phyloP scores from a whole-genome alignment of 2,329 filamentous ascomycete genomes.

The Catunica adiposa region DNA sequence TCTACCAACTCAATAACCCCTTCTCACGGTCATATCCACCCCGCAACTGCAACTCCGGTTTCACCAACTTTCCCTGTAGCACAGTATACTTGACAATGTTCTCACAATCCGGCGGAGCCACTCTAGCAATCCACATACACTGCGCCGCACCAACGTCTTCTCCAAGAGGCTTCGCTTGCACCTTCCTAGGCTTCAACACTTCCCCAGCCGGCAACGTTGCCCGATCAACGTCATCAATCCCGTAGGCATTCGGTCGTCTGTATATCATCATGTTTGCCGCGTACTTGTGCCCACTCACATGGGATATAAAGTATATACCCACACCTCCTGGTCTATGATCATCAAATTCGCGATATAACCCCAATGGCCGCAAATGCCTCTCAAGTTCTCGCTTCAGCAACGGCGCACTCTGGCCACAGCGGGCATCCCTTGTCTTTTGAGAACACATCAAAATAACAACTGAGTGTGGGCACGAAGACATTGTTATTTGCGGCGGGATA shows the following conservation, averaged over 20 bases:
- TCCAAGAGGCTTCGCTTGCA: slow-evolving; percentile 22
- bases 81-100: slow-evolving; percentile 81
- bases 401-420: slow-evolving; percentile 86
- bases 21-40: slow-evolving; percentile 77
- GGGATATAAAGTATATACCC: slow-evolving; percentile 89
- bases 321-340: slow-evolving; percentile 84
- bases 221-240: slow-evolving; percentile 26
- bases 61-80: slow-evolving; percentile 83
- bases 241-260: slow-evolving; percentile 44
- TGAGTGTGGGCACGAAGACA: slow-evolving; percentile 55
- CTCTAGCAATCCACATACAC: slow-evolving; percentile 81
- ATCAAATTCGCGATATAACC: slow-evolving; percentile 70
- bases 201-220: slow-evolving; percentile 18
- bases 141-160: slow-evolving; percentile 51
- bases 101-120: slow-evolving; percentile 79
- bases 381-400: slow-evolving; percentile 79
- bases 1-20: slow-evolving; percentile 73
- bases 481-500: slow-evolving; percentile 16
- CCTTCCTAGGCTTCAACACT: slow-evolving; percentile 19
- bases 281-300: slow-evolving; percentile 95
- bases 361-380: slow-evolving; percentile 68
- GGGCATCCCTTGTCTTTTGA: slow-evolving; percentile 82
- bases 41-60: slow-evolving; percentile 68
- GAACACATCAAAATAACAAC: slow-evolving; percentile 87
- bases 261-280: slow-evolving; percentile 90